These are phyloP conservation scores for Fagus sylvatica DNA, from an alignment of 306 rosid species.

Conservation along the genomic window DNA sequence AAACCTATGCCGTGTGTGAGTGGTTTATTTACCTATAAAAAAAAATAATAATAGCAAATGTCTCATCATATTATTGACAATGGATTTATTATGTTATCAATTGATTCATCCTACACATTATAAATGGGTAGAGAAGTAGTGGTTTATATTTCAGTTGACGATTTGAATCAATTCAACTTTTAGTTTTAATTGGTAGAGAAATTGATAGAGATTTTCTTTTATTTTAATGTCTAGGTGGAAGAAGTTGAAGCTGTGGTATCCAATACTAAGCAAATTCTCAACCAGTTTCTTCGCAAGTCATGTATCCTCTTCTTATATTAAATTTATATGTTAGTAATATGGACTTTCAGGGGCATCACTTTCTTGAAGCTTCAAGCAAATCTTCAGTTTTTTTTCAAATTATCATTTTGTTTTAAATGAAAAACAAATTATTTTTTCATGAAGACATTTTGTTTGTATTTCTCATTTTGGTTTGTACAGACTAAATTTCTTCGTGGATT, in stretches of 20 bases:
- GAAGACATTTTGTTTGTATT: too few species aligned
- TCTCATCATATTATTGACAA: constrained; percentile 8
- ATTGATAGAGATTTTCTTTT: constrained; percentile 23
- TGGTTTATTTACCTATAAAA: too few species aligned
- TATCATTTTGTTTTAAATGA: constrained; percentile 8
- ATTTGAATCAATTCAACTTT: constrained; percentile 4
- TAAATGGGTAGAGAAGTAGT: constrained; percentile 14
- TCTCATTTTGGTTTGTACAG: not conserved
- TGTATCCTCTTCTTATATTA: constrained; percentile 52
- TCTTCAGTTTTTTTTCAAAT: not conserved
- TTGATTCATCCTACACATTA: constrained; percentile 15
- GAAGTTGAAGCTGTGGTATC: constrained; percentile 88
- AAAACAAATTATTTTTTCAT: constrained; percentile 6
- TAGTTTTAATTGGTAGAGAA: constrained; percentile 16
- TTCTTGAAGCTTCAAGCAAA: constrained; percentile 15
- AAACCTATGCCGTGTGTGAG: too few species aligned
- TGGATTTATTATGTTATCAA: constrained; percentile 9
- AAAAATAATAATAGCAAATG: not conserved
- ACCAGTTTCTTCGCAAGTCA: constrained; percentile 79
- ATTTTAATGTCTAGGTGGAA: constrained; percentile 47
- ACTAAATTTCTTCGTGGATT: not conserved
- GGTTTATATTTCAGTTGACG: not conserved
- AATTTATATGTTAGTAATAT: constrained; percentile 11
- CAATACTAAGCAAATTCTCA: constrained; percentile 72
- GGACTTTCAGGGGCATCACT: constrained; percentile 2